Conservation (phyloP, 345 rosid species). For the Moricandia arvensis region DNA sequence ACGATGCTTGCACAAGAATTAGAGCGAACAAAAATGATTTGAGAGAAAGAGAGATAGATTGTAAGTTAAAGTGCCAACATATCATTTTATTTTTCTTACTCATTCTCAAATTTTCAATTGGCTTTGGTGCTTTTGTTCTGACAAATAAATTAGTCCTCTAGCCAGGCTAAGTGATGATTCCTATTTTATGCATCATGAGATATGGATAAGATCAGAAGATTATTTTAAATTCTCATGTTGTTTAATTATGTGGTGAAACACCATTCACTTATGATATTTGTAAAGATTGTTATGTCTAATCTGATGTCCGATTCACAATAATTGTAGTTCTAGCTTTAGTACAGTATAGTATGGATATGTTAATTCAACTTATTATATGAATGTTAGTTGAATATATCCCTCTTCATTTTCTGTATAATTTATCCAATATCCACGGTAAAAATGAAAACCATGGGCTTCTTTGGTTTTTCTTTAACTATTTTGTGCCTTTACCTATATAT, state of each 20-base stretch:
- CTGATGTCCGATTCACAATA: neutral
- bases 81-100: slow-evolving; percentile 15
- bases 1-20: slow-evolving; percentile 30
- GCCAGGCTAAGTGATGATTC: slow-evolving; percentile 22
- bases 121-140: slow-evolving; percentile 19
- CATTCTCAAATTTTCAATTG: slow-evolving; percentile 14
- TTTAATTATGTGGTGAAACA: slow-evolving; percentile 11
- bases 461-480: slow-evolving; percentile 14
- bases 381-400: neutral
- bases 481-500: neutral
- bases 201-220: slow-evolving; percentile 26
- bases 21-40: slow-evolving; percentile 24
- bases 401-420: neutral
- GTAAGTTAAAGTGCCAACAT: slow-evolving; percentile 37
- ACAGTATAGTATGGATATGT: neutral
- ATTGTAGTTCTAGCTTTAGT: neutral
- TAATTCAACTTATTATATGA: neutral
- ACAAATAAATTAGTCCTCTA: slow-evolving; percentile 1
- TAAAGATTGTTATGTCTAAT: neutral
- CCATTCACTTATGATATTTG: neutral
- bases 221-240: slow-evolving; percentile 5
- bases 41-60: slow-evolving; percentile 15
- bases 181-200: neutral
- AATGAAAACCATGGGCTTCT: neutral
- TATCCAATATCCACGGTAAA: slow-evolving; percentile 1